Evolutionary conservation across 495 filamentous ascomycete species (phyloP).

Genomic region (Penicillium coffeae): DNA sequence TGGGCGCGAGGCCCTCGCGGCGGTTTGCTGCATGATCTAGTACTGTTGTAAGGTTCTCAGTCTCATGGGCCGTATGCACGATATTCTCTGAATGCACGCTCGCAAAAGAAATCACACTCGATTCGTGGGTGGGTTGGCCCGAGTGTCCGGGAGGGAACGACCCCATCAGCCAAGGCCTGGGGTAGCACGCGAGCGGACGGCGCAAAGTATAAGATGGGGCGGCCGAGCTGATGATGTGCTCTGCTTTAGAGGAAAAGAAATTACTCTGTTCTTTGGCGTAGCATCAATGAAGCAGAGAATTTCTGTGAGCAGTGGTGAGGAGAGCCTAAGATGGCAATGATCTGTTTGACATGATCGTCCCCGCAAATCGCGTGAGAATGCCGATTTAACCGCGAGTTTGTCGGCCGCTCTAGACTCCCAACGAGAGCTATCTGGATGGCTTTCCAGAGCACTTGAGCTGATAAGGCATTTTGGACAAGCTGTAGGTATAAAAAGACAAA

Average conservation of each 20-base stretch:
- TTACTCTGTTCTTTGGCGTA: too few species aligned
- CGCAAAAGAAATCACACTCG: too few species aligned
- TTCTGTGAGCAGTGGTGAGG: too few species aligned
- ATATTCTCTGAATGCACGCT: too few species aligned
- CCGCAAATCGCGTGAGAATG: constrained; percentile 8
- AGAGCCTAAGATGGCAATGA: not conserved
- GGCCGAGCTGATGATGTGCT: not conserved
- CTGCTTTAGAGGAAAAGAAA: too few species aligned
- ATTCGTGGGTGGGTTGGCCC: constrained; percentile 10
- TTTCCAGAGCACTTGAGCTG: too few species aligned
- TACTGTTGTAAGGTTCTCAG: not conserved
- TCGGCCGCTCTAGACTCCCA: not conserved
- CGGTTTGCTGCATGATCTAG: too few species aligned
- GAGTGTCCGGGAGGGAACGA: constrained; percentile 1
- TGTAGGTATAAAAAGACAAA: not conserved
- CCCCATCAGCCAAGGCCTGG: constrained; percentile 15
- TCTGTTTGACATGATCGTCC: constrained; percentile 11
- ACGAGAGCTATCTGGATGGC: too few species aligned
- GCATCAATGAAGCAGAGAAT: too few species aligned
- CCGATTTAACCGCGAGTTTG: constrained; percentile 14
- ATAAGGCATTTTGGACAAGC: too few species aligned
- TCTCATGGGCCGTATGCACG: not conserved
- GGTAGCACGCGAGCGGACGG: constrained; percentile 10
- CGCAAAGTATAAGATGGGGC: not conserved
- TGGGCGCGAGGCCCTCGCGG: too few species aligned